Percentiles rank a stretch among this genome's conserved stretches.
Conservation (phyloP, 2,329 filamentous ascomycete genomes). For the Neofusicoccum ribis region DNA sequence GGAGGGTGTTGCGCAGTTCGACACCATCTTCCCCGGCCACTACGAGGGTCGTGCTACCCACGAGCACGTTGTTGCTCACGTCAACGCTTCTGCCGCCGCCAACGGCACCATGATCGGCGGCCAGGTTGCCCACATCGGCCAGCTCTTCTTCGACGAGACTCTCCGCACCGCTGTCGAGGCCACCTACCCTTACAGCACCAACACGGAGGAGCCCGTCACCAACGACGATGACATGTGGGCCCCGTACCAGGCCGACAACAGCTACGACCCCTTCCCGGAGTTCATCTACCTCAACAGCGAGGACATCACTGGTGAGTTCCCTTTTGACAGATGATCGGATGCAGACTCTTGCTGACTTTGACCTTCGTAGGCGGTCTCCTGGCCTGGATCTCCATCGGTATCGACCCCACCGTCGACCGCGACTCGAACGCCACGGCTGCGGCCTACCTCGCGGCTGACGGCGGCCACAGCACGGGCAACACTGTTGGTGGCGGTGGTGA, state of each 20-base stretch:
- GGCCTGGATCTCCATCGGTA: slow-evolving; percentile 29
- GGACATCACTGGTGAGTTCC: slow-evolving; percentile 11
- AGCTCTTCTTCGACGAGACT: slow-evolving; percentile 64
- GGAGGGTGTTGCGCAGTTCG: slow-evolving; percentile 53
- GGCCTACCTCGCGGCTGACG: slow-evolving; percentile 16
- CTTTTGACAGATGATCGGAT: slow-evolving; percentile 36
- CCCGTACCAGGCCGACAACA: slow-evolving; percentile 27
- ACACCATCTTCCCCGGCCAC: slow-evolving; percentile 48
- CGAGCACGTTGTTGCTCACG: slow-evolving; percentile 38
- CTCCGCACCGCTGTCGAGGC: slow-evolving; percentile 55
- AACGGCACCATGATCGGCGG: slow-evolving; percentile 55
- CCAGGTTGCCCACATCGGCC: slow-evolving; percentile 59
- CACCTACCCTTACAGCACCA: slow-evolving; percentile 46
- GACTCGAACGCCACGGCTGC: slow-evolving; percentile 8
- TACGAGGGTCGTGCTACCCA: slow-evolving; percentile 41
- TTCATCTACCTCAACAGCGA: slow-evolving; percentile 50
- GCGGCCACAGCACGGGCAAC: slow-evolving; percentile 19
- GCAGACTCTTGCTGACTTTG: background rate
- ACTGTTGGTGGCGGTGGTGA: slow-evolving; percentile 9
- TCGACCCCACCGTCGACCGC: slow-evolving; percentile 12
- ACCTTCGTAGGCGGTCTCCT: slow-evolving; percentile 30
- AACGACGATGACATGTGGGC: slow-evolving; percentile 44
- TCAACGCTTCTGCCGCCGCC: slow-evolving; percentile 40
- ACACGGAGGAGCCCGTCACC: slow-evolving; percentile 45
- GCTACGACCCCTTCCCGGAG: slow-evolving; percentile 55